A percentile compares a stretch with the other conserved stretches of the same genome.
Conservation (phyloP, 768 basidiomycete genomes). For the Boletus rubescentipes region DNA sequence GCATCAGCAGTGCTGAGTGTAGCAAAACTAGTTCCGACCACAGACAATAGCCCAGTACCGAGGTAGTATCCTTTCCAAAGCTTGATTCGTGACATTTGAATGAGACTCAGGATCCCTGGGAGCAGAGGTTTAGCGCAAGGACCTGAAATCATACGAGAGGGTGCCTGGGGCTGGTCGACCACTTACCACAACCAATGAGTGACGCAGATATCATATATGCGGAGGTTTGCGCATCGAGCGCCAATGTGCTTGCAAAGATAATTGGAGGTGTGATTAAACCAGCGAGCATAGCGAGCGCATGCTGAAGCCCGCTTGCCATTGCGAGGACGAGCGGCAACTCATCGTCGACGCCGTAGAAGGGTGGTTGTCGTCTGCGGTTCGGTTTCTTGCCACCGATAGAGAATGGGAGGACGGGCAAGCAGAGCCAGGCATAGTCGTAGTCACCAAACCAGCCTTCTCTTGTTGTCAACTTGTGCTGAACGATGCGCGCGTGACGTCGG, state of each 20-base stretch:
- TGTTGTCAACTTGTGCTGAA: constrained; percentile 43
- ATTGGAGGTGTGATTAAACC: constrained; percentile 84
- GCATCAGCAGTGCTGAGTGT: constrained; percentile 73
- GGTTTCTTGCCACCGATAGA: constrained; percentile 32
- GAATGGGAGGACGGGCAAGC: constrained; percentile 67
- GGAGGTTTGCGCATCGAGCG: constrained; percentile 54
- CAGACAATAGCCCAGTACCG: constrained; percentile 78
- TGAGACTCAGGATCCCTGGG: constrained; percentile 69
- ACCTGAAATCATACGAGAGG: not conserved
- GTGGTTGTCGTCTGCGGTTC: constrained; percentile 43
- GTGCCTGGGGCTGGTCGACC: not conserved
- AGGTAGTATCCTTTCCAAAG: constrained; percentile 65
- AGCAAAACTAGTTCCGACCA: constrained; percentile 80
- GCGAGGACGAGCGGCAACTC: constrained; percentile 74
- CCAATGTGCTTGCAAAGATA: constrained; percentile 66
- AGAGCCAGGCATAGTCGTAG: constrained; percentile 78
- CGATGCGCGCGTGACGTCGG: constrained; percentile 3
- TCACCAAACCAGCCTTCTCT: constrained; percentile 79
- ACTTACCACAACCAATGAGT: constrained; percentile 73
- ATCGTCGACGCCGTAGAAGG: constrained; percentile 73
- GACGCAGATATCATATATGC: constrained; percentile 82
- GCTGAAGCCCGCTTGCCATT: constrained; percentile 70
- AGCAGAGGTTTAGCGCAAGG: not conserved
- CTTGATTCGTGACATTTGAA: constrained; percentile 73
- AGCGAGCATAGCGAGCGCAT: constrained; percentile 80